Base-by-base conservation (phyloP, 2,329 filamentous ascomycete species). In the Trichoderma sp. region DNA sequence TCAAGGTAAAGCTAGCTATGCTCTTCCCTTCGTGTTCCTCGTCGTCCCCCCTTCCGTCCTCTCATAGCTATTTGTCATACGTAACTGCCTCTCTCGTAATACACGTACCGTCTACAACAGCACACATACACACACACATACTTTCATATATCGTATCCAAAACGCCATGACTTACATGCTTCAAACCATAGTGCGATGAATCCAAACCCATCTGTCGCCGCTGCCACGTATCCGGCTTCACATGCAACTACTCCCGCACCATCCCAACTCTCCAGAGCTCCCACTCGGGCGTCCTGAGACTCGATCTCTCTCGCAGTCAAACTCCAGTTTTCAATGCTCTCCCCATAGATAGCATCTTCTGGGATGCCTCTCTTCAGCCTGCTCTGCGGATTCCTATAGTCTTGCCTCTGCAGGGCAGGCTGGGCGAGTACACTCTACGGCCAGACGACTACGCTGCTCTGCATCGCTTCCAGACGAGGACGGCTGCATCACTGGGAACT, bases 121-220 rank as follows among this genome's bases (percentile, higher is more conserved):
- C 42, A 9, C 10, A 13, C 15, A 22, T 15, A 25, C 3, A 42
- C 32, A 27, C 5, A 27, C 32, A 27, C 5, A 27, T 4, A 53
- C 17, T 6, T 22, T 52, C 52, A 35, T 9, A 35, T 8, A 50
- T 10, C 13, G 19, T 52, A 39, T 12, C 4, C 27, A 25, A 19
- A 39, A 59, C 17, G n/a, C 12, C 29, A 32, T 60, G 13, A 66
- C 60, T 56, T 35, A 53, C 60, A 64, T 22, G 53, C 32, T 15
- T 19, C 13, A 27, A 35, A 4, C 29, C 4, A 37, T 35, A 85
- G 83, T 87, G 85, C 70, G 85, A 87, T 71, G 84, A 87, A 71
- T 69, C 70, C 1, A 81, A 77, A 56, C 85, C 84, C 0, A 68
- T 72, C 7, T 87, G 84, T 70, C 73, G 76, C 45, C 82, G 81